Percentiles rank a stretch among this genome's conserved stretches.
Conservation (phyloP, 1,284 basidiomycete species). For the Ceratorhiza oryzae-sativae region DNA sequence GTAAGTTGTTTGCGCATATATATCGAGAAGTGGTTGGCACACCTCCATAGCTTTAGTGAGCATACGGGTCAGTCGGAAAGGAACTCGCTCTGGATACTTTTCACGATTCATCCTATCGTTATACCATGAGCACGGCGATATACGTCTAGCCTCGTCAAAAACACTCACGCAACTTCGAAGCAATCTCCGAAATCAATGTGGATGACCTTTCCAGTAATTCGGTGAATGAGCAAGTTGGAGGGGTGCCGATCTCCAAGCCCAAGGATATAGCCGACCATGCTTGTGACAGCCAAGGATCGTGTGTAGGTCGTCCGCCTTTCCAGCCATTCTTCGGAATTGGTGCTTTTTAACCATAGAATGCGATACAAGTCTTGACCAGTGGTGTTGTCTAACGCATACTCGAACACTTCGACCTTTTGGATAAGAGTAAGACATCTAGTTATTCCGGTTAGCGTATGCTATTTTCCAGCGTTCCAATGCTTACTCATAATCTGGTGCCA, state of each 20-base stretch:
- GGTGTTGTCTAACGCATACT: conserved; percentile 98
- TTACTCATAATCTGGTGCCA: conserved; percentile 96
- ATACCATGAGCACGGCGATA: not conserved
- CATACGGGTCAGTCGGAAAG: conserved; percentile 98
- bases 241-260: conserved; percentile 98
- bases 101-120: conserved; percentile 77
- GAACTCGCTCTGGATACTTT: conserved; percentile 99
- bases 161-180: conserved; percentile 76
- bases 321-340: conserved; percentile 97
- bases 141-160: not conserved
- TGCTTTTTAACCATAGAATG: conserved; percentile 95
- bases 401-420: conserved; percentile 99
- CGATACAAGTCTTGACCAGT: conserved; percentile 98
- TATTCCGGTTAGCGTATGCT: not conserved
- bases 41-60: conserved; percentile 99
- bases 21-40: conserved; percentile 45
- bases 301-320: conserved; percentile 96
- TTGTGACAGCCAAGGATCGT: conserved; percentile 92
- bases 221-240: conserved; percentile 92
- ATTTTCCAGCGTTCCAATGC: not conserved
- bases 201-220: conserved; percentile 92
- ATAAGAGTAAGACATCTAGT: conserved; percentile 80
- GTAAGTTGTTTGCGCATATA: not conserved
- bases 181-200: conserved; percentile 98
- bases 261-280: conserved; percentile 97